A percentile compares a stretch with the other conserved stretches of the same genome.
These are phyloP conservation scores for Coemansia sp. DNA, from an alignment of 192 early-diverging fungal species.

Conservation along the genomic window DNA sequence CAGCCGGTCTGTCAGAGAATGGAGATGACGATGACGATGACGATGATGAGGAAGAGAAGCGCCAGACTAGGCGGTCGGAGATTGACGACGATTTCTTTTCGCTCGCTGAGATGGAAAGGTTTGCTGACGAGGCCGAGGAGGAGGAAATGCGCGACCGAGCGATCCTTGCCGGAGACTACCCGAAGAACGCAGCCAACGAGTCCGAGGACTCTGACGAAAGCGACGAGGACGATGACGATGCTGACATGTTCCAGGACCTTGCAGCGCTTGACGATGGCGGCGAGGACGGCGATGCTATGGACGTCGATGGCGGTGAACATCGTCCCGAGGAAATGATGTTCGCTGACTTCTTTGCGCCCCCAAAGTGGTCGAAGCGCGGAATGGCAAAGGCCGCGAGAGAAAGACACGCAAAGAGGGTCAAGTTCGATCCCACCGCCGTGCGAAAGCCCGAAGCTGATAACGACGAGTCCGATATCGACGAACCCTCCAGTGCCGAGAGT, in stretches of 20 bases:
- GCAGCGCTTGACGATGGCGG: constrained; percentile 61
- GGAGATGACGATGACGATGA: constrained; percentile 25
- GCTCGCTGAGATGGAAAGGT: constrained; percentile 83
- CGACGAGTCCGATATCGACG: constrained; percentile 8
- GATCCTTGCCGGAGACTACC: constrained; percentile 54
- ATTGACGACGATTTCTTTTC: constrained; percentile 95
- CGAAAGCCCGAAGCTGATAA: constrained; percentile 51
- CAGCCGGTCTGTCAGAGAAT: constrained; percentile 33
- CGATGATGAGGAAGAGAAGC: constrained; percentile 20
- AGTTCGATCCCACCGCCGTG: constrained; percentile 44
- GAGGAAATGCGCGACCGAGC: constrained; percentile 55
- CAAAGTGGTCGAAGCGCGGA: constrained; percentile 53
- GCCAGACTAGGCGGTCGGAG: constrained; percentile 54
- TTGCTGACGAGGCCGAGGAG: constrained; percentile 76
- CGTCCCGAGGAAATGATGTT: constrained; percentile 73
- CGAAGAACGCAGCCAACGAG: constrained; percentile 54
- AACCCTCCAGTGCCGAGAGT: not conserved
- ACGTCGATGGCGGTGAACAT: constrained; percentile 62
- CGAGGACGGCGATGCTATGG: constrained; percentile 59
- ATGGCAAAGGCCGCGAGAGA: constrained; percentile 44
- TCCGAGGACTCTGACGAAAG: constrained; percentile 57
- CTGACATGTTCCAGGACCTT: constrained; percentile 57
- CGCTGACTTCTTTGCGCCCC: constrained; percentile 83
- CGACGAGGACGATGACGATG: constrained; percentile 57
- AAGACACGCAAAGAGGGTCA: constrained; percentile 42